A percentile compares a stretch with the other conserved stretches of the same genome.
phyloP scores from a whole-genome alignment of 345 rosid genomes.

The Adansonia digitata region DNA sequence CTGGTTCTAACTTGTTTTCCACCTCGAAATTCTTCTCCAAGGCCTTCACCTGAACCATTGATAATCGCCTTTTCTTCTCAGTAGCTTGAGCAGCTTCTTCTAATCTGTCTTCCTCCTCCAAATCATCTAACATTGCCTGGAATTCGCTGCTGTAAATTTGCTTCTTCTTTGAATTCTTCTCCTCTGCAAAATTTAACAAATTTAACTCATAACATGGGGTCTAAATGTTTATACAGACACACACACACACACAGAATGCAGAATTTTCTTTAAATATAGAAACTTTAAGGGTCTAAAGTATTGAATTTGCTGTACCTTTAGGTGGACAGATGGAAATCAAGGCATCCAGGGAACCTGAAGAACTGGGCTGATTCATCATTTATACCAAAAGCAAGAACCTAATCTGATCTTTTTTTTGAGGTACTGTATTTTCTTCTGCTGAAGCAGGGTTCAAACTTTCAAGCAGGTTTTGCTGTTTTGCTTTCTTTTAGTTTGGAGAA shows the following conservation, averaged over 20 bases:
- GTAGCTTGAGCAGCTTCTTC: conserved; percentile 28
- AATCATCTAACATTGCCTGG: conserved; percentile 49
- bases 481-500: background rate
- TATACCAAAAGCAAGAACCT: conserved; percentile 8
- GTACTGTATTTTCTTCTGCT: background rate
- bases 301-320: conserved; percentile 24
- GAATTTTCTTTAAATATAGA: too few species aligned
- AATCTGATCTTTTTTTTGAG: background rate
- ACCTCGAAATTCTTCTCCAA: conserved; percentile 60
- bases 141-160: conserved; percentile 49
- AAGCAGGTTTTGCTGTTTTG: background rate
- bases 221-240: too few species aligned
- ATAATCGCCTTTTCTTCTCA: conserved; percentile 60
- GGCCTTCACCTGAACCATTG: conserved; percentile 44
- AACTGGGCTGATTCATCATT: conserved; percentile 33
- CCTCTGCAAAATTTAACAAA: conserved; percentile 21
- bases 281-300: too few species aligned
- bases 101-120: conserved; percentile 45
- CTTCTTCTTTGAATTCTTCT: conserved; percentile 25
- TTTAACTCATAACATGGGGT: background rate
- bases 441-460: background rate
- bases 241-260: too few species aligned
- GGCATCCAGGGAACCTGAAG: conserved; percentile 33
- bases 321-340: conserved; percentile 24
- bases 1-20: conserved; percentile 67